Base-by-base conservation (phyloP, 2,329 filamentous ascomycete genomes). In the Beauveria bassiana region DNA sequence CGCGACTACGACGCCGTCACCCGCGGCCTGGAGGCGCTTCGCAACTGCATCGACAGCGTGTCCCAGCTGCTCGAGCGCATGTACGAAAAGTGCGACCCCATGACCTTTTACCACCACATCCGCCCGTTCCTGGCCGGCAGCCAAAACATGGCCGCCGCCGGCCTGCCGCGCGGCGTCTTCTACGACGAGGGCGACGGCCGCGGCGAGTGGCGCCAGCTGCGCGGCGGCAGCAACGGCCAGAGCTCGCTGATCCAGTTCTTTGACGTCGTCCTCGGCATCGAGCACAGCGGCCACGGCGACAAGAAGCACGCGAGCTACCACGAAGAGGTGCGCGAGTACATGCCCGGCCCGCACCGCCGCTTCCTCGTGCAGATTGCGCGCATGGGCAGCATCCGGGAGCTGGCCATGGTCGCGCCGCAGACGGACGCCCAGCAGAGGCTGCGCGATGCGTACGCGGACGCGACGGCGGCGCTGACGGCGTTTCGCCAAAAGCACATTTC, bases 191-290 rank as follows among this genome's bases (percentile, higher is more conserved):
- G 57, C 49, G 14, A n/a, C 57, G 57, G 40, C 34, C 8, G 3
- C 14, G 89, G 86, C 1, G 76, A 82, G 42, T 96, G 91, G 81
- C 81, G 86, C 20, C 87, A 93, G 67, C 88, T 90, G 62, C 85
- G 90, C n/a, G 93, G 93, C 20, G 93, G 93, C 5, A 96, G 90
- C 72, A 97, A 97, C 69, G 93, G 93, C 0, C 93, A 98, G 73
- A 93, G 89, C 73, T 96, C 91, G 0, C 79, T 96, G 47, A 92
- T 98, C 63, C 92, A 97, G 69, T 95, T 96, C 77, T 91, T 96
- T 73, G 93, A 98, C 71, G 82, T 96, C 16, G 84, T 92, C 0
- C 81, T 98, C 0, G 91, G 91, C 2, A 82, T 98, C 16, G 87
- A 96, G 69, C 93, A 98, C 75, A 70, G 69, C 1, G 73, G 76